phyloP scores from a whole-genome alignment of 768 basidiomycete genomes.

The Boletus reticuloceps region DNA sequence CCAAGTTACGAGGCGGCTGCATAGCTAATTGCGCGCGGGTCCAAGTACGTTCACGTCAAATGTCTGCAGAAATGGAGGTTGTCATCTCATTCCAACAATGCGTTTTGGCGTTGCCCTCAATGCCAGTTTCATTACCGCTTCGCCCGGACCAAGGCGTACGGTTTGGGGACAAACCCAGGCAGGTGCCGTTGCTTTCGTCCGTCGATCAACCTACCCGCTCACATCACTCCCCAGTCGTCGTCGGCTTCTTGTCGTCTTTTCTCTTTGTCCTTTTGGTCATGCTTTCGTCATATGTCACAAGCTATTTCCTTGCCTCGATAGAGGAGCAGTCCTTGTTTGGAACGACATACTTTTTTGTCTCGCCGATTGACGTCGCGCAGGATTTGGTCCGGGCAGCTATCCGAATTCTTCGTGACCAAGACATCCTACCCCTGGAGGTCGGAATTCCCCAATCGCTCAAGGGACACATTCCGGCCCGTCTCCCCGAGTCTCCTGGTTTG shows the following conservation, averaged over 20 bases:
- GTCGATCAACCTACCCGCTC: conserved; percentile 10
- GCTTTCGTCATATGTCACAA: conserved; percentile 66
- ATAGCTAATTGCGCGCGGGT: conserved; percentile 19
- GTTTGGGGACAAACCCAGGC: conserved; percentile 79
- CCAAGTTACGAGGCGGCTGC: conserved; percentile 3
- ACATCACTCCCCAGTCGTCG: conserved; percentile 46
- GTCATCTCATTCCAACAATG: conserved; percentile 54
- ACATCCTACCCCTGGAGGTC: conserved; percentile 35
- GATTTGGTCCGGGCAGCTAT: conserved; percentile 63
- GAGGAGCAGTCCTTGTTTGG: conserved; percentile 47
- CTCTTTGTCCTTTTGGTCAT: conserved; percentile 67
- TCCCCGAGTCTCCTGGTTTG: conserved; percentile 42
- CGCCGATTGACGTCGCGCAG: conserved; percentile 55
- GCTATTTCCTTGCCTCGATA: conserved; percentile 60
- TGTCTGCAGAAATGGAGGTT: conserved; percentile 78
- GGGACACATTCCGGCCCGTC: conserved; percentile 13
- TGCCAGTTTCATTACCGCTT: conserved; percentile 79
- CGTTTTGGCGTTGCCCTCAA: conserved; percentile 80
- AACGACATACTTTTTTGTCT: conserved; percentile 41
- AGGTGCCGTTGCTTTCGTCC: conserved; percentile 17
- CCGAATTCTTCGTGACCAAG: conserved; percentile 58
- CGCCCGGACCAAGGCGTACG: conserved; percentile 64
- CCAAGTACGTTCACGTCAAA: conserved; percentile 74
- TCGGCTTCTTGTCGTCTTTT: conserved; percentile 57
- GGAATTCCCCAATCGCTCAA: conserved; percentile 14